Conservation (phyloP, 805 yeast genomes). For the Ogataea parapolymorpha region DNA sequence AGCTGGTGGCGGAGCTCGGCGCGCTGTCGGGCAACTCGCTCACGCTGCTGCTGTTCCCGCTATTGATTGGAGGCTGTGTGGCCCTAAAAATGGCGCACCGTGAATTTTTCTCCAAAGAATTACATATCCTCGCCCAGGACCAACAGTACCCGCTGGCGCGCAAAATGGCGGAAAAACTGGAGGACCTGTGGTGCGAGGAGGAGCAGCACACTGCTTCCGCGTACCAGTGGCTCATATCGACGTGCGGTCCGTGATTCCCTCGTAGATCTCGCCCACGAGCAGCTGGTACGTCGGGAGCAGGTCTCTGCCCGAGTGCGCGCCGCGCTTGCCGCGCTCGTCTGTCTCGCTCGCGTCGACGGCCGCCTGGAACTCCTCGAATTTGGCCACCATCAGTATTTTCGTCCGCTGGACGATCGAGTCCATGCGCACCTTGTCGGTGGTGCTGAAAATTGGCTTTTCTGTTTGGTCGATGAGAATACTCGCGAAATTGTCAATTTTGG, state of each 20-base stretch:
- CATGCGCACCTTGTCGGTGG: constrained; percentile 35
- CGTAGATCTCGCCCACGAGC: constrained; percentile 34
- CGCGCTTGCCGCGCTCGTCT: constrained; percentile 8
- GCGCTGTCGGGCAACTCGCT: constrained; percentile 2
- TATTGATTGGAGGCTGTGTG: constrained; percentile 31
- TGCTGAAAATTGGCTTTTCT: constrained; percentile 19
- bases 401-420: constrained; percentile 32
- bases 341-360: constrained; percentile 5
- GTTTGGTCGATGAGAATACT: constrained; percentile 29
- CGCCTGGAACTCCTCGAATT: constrained; percentile 30
- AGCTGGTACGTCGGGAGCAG: constrained; percentile 22
- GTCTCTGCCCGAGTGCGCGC: constrained; percentile 2
- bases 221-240: constrained; percentile 23
- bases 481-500: constrained; percentile 31
- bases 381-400: constrained; percentile 25
- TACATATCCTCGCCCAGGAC: constrained; percentile 16
- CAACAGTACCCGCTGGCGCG: constrained; percentile 14
- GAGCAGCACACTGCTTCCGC: constrained; percentile 12
- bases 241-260: constrained; percentile 34
- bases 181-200: constrained; percentile 30
- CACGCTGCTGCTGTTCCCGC: constrained; percentile 18
- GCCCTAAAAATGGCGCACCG: constrained; percentile 22
- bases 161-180: constrained; percentile 21
- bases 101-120: constrained; percentile 28
- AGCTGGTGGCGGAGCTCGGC: constrained; percentile 18